Evolutionary conservation across 441 rosid genomes (phyloP).

Genomic region (Populus tomentosa): DNA sequence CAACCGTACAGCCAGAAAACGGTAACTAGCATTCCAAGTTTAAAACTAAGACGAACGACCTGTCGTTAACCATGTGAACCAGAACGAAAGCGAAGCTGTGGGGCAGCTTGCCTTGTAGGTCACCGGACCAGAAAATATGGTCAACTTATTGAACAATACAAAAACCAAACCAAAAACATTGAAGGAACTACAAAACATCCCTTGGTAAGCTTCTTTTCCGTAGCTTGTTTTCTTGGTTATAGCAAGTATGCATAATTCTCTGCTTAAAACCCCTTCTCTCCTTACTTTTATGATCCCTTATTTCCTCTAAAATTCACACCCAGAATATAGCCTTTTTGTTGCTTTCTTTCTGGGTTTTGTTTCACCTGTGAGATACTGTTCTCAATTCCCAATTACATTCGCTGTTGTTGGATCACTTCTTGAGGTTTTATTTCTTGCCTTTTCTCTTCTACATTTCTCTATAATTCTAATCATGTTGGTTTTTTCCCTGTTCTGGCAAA

Average conservation of each 20-base stretch:
- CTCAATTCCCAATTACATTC: neutral
- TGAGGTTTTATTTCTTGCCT: neutral
- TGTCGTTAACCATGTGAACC: neutral
- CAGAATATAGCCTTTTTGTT: neutral
- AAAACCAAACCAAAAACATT: neutral
- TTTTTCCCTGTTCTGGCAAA: neutral
- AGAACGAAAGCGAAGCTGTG: neutral
- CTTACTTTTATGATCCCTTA: neutral
- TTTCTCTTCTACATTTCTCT: neutral
- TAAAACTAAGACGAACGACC: neutral
- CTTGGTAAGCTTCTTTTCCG: conserved; percentile 4
- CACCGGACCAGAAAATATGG: neutral
- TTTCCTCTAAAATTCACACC: conserved; percentile 5
- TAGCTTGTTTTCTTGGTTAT: neutral
- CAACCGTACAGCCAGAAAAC: neutral
- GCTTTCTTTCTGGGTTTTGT: conserved; percentile 1
- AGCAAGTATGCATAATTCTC: conserved; percentile 36
- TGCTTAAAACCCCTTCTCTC: conserved; percentile 29
- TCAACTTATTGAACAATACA: neutral
- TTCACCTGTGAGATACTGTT: neutral
- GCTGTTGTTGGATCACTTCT: neutral
- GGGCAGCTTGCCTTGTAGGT: neutral
- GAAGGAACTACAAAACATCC: conserved; percentile 13
- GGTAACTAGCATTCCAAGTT: neutral
- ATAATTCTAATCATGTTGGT: neutral